Evolutionary conservation across 306 rosid genomes (phyloP).

Genomic region (Cicer judaicum): DNA sequence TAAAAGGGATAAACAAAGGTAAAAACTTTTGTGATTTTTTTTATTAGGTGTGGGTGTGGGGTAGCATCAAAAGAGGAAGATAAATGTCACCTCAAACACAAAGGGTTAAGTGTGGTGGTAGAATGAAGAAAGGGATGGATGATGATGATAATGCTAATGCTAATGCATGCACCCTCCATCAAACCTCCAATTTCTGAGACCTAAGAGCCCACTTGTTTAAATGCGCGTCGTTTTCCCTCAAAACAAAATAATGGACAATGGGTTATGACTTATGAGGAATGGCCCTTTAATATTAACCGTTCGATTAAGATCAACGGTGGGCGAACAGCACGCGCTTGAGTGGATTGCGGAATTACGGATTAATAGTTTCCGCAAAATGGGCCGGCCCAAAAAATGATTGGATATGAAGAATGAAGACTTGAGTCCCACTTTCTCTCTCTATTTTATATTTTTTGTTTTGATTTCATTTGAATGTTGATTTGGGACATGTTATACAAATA

Average conservation of each 20-base stretch:
- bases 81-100: constrained; percentile 61
- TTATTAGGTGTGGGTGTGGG: constrained; percentile 18
- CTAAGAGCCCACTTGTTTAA: constrained; percentile 63
- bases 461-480: neutral
- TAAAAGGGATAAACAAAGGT: neutral
- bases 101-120: constrained; percentile 33
- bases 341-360: constrained; percentile 25
- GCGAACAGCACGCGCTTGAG: constrained; percentile 6
- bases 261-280: constrained; percentile 14
- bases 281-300: constrained; percentile 12
- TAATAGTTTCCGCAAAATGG: constrained; percentile 48
- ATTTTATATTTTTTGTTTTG: neutral
- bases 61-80: constrained; percentile 41
- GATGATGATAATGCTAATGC: constrained; percentile 30
- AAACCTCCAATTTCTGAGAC: constrained; percentile 7
- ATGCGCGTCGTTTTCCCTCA: constrained; percentile 59
- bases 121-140: constrained; percentile 53
- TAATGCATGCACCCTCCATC: constrained; percentile 52
- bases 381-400: constrained; percentile 68
- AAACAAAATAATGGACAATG: constrained; percentile 29
- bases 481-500: neutral
- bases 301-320: constrained; percentile 16
- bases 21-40: constrained; percentile 5
- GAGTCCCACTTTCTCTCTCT: constrained; percentile 41
- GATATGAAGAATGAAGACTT: neutral